Conservation (phyloP, 2,329 filamentous ascomycete genomes). For the Sclerotinia spermophila region DNA sequence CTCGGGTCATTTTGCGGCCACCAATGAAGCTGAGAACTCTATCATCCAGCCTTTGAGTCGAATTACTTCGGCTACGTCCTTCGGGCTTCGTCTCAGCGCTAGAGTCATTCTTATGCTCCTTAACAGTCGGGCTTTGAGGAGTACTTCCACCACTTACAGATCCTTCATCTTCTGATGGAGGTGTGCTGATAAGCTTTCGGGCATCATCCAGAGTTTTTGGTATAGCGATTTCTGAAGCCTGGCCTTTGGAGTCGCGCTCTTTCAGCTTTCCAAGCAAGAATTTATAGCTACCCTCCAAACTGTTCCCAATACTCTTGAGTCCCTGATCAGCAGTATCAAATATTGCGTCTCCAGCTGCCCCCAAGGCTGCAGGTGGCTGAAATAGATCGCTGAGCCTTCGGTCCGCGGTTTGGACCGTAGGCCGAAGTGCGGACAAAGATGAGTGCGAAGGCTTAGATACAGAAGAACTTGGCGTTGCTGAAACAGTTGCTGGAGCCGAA, state of each 20-base stretch:
- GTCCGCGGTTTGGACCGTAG: conserved; percentile 52
- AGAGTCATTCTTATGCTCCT: conserved; percentile 17
- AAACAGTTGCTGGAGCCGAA: conserved; percentile 27
- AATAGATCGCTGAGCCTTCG: conserved; percentile 81
- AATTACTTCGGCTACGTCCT: conserved; percentile 34
- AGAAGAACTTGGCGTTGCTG: conserved; percentile 34
- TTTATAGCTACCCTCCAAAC: conserved; percentile 87
- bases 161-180: conserved; percentile 47
- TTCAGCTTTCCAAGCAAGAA: conserved; percentile 86
- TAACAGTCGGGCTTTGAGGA: conserved; percentile 41
- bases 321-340: conserved; percentile 87
- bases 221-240: conserved; percentile 53
- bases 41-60: conserved; percentile 51
- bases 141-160: conserved; percentile 48
- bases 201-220: conserved; percentile 94
- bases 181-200: conserved; percentile 77
- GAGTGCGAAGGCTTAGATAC: conserved; percentile 36
- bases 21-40: conserved; percentile 68
- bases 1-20: conserved; percentile 58
- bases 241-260: conserved; percentile 56
- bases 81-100: conserved; percentile 4
- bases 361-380: conserved; percentile 76
- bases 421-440: conserved; percentile 35
- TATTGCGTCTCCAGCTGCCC: conserved; percentile 78
- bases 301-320: conserved; percentile 86